These are phyloP conservation scores for Helichrysum umbraculigerum DNA, from an alignment of 129 eudicot genomes.

Conservation along the genomic window DNA sequence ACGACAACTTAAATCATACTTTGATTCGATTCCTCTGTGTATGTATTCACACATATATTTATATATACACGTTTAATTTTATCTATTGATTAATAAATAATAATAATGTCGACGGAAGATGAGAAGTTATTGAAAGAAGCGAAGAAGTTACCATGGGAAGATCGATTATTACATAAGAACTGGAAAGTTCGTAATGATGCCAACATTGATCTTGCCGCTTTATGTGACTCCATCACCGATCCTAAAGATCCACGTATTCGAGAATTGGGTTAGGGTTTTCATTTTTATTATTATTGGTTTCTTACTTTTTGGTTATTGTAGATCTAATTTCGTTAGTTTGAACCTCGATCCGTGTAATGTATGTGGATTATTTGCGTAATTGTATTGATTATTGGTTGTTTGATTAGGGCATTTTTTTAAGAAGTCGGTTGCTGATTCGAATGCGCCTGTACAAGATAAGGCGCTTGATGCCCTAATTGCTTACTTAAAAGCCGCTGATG, in stretches of 20 bases:
- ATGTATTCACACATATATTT: neutral
- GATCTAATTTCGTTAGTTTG: conserved; percentile 39
- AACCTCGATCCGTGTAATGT: conserved; percentile 41
- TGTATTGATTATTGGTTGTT: conserved; percentile 15
- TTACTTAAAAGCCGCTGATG: conserved; percentile 82
- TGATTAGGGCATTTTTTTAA: conserved; percentile 72
- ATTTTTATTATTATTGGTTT: neutral
- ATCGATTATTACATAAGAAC: conserved; percentile 85
- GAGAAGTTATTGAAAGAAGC: conserved; percentile 98
- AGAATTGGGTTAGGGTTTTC: conserved; percentile 76
- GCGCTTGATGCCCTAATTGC: conserved; percentile 93
- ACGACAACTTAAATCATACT: neutral
- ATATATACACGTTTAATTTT: neutral
- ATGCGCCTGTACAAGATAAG: conserved; percentile 98
- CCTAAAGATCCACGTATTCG: conserved; percentile 94
- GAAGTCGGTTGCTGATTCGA: conserved; percentile 87
- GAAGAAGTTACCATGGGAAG: conserved; percentile 95
- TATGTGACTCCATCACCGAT: conserved; percentile 77
- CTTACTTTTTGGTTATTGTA: conserved; percentile 3
- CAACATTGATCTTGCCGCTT: conserved; percentile 82
- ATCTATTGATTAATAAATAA: neutral
- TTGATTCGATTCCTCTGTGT: neutral
- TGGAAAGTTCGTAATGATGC: conserved; percentile 99
- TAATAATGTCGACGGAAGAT: conserved; percentile 73
- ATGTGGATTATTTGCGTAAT: neutral